Evolutionary conservation across 2,329 filamentous ascomycete genomes (phyloP), one percentile per base, ranked within the genome.

Genomic region (Tolypocladium amazonense): DNA sequence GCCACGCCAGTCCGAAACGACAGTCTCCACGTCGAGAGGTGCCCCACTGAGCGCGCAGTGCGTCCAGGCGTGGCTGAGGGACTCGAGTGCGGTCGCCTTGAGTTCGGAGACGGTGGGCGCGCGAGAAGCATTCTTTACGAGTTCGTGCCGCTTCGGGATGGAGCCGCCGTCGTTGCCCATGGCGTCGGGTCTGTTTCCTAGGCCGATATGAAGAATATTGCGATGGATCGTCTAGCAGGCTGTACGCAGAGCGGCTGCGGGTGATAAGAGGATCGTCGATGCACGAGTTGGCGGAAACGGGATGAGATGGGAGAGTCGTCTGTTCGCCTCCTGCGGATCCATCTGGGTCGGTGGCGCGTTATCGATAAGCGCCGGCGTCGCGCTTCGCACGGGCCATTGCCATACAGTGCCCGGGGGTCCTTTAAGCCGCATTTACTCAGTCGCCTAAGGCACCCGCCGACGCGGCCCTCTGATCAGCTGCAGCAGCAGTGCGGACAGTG

Each of bases 101-200:
- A 96, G 78, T 77, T 97, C 89, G 55, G 90, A 87, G 35, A 90
- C 83, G 39, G 89, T 95, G 27, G 89, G 89, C 57, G 86, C 83
- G 67, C 90, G 89, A 50, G 92, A 91, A 35, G 92, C 91, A 74
- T 93, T 88, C 76, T 96, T 96, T 73, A 99, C 94, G 54, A 99
- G 89, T 75, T 99, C 95, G 70, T 92, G 89, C 38, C 95, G 90
- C 64, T 89, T 97, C 6, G 94, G 94, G 66, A 99, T 99, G 66
- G 90, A 93, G 72, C 94, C 94, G 67, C 94, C 94, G 73, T 99
- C 94, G 77, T 99, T 99, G 72, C 94, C 94, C 94, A 99, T 97
- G 67, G 58, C 71, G 64, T n/a, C 27, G 41, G 60, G n/a, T 54
- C 27, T 4, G 27, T 27, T 27, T 15, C 35, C 15, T 20, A 14